Evolutionary conservation across 2,329 filamentous ascomycete species (phyloP).

Genomic region (Escovopsis sp.): DNA sequence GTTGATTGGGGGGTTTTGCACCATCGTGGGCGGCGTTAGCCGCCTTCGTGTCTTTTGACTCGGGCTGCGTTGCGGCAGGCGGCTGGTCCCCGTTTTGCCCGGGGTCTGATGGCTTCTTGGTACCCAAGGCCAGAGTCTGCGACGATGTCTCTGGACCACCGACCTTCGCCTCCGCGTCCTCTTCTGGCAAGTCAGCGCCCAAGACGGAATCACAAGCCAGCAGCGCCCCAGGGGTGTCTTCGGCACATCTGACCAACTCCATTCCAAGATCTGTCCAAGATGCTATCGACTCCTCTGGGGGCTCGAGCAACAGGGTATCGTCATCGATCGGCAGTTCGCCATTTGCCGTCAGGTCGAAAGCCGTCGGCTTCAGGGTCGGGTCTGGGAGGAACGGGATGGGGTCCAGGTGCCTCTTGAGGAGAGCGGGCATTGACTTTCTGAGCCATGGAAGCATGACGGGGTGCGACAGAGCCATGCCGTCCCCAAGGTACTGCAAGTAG

Average conservation of each 20-base stretch:
- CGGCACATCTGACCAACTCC: slow-evolving; percentile 18
- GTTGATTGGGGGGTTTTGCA: slow-evolving; percentile 14
- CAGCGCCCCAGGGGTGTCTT: slow-evolving; percentile 16
- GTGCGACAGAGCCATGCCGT: slow-evolving; percentile 43
- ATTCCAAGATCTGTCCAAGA: slow-evolving; percentile 22
- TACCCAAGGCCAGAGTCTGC: slow-evolving; percentile 3
- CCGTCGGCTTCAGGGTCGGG: slow-evolving; percentile 26
- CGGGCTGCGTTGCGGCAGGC: neutral
- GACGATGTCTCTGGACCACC: slow-evolving; percentile 7
- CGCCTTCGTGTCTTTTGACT: slow-evolving; percentile 12
- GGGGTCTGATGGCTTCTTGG: neutral
- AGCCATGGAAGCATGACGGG: slow-evolving; percentile 45
- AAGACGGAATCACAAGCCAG: slow-evolving; percentile 16
- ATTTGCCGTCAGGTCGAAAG: slow-evolving; percentile 11
- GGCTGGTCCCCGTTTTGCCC: slow-evolving; percentile 4
- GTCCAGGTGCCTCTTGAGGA: slow-evolving; percentile 41
- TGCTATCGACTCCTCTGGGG: slow-evolving; percentile 2
- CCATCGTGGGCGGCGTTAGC: slow-evolving; percentile 11
- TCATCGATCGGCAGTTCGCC: neutral
- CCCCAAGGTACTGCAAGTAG: slow-evolving; percentile 36
- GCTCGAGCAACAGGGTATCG: no score
- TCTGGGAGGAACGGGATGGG: slow-evolving; percentile 48
- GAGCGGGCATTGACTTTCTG: slow-evolving; percentile 33
- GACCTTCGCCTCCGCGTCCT: slow-evolving; percentile 10
- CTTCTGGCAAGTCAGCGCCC: slow-evolving; percentile 12